Evolutionary conservation across 2,329 filamentous ascomycete species (phyloP), one percentile per base, ranked within the genome.

Genomic region (Aureobasidium melanogenum): DNA sequence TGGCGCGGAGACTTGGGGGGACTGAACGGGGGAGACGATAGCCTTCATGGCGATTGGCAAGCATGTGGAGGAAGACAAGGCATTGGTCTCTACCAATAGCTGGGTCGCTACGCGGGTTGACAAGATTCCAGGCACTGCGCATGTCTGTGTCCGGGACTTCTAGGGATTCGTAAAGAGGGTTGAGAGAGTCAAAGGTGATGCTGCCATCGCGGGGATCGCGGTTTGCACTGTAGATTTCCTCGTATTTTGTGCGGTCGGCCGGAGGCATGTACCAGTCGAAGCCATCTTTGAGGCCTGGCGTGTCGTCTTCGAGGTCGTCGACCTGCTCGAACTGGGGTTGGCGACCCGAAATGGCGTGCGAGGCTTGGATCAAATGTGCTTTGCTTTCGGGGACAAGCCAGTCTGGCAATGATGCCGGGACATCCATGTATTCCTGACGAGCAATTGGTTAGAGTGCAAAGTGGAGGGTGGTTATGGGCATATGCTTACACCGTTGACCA

Each of bases 211-310:
- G 87, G 73, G 87, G 84, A 74, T 96, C 89, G 64, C 91, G 85
- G 77, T 91, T 95, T 69, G 95, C 91, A 66, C 88, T 88, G 77
- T 97, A 99, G 75, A 99, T 99, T 69, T 93, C 90, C 75, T 97
- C 91, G 77, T 99, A 99, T 76, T 97, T 97, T 66, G 84, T 73
- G 77, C 95, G 95, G 77, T 99, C 92, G 32, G 80, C 76, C 0
- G 94, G 94, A 63, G 86, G 91, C 91, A 99, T 99, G 78, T 99
- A 99, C 94, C 94, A 99, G 74, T 99, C 94, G 74, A 99, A 99
- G 14, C 93, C 93, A 75, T 97, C 91, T 73, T 96, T 96, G 64
- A 99, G 80, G 0, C 91, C 91, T 1, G 86, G 84, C 4, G 87
- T 85, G 67, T 96, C 92, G 63, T 96, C 82, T 50, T 80, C 89